Evolutionary conservation across 2,329 filamentous ascomycete genomes (phyloP).

Genomic region (Scortechinia acanthostroma): DNA sequence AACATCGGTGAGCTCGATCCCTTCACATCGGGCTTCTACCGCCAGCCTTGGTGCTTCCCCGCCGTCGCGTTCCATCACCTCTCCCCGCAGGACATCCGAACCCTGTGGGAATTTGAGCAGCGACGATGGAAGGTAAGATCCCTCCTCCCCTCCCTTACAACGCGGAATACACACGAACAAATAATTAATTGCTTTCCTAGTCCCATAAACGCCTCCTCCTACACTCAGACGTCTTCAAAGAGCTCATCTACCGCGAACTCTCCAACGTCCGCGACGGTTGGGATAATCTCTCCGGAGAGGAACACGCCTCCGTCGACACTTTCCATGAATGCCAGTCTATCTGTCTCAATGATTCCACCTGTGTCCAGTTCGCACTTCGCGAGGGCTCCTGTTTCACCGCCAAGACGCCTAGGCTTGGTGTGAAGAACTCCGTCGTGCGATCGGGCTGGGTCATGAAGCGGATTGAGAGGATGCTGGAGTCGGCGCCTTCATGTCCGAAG

Average conservation of each 20-base stretch:
- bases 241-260: slow-evolving; percentile 21
- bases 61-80: slow-evolving; percentile 12
- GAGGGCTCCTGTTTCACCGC: neutral
- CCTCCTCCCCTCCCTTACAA: slow-evolving; percentile 18
- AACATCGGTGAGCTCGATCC: slow-evolving; percentile 10
- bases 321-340: slow-evolving; percentile 18
- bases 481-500: neutral
- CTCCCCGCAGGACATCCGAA: slow-evolving; percentile 8
- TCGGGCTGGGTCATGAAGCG: slow-evolving; percentile 21
- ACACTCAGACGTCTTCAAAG: slow-evolving; percentile 24
- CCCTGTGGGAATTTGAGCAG: slow-evolving; percentile 10
- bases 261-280: slow-evolving; percentile 14
- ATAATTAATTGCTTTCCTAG: no score
- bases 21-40: slow-evolving; percentile 9
- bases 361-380: neutral
- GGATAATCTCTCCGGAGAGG: slow-evolving; percentile 22
- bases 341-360: slow-evolving; percentile 10
- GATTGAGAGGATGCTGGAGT: slow-evolving; percentile 7
- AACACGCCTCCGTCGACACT: slow-evolving; percentile 12
- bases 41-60: slow-evolving; percentile 11
- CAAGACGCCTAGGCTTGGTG: slow-evolving; percentile 3
- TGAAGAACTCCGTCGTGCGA: slow-evolving; percentile 9
- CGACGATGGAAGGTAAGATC: slow-evolving; percentile 7
- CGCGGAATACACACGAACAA: slow-evolving; percentile 12
- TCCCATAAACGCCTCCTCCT: slow-evolving; percentile 16